Base-by-base conservation (phyloP, 2,329 filamentous ascomycete genomes). In the Arthroderma sp. region DNA sequence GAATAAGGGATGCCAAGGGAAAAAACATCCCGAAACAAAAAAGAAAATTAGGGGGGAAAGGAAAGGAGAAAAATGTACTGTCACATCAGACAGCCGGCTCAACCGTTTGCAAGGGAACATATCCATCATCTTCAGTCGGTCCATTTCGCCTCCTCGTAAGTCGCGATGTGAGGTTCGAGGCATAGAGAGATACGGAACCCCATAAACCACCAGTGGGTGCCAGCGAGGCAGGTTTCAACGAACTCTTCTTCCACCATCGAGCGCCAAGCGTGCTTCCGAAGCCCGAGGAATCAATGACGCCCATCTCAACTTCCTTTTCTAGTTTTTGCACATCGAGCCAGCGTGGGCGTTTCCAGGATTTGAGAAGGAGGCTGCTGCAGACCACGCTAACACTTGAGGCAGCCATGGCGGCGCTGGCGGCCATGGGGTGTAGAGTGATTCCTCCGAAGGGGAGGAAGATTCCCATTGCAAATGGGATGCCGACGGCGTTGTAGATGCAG, bases 401-500 rank as follows among this genome's bases (percentile, higher is more conserved):
- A 1, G 88, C 89, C 88, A 98, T 96, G 41, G 91, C 91, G 3
- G 85, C 86, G 15, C 87, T 88, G 1, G 91, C 91, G 41, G 88
- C 87, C 81, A 96, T 89, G 27, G 91, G 88, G 53, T 94, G 91
- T 52, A 96, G 71, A 58, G 69, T 67, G 56, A 87, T 81, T 49
- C 84, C 77, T 30, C 89, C 91, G 52, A 94, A 78, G 1, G 91
- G 89, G 4, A 98, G 70, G 69, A 96, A 93, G 55, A 96, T 68
- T 27, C 91, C 91, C 91, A 96, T 96, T 36, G 91, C 91, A 55
- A 98, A 93, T 2, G 91, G 91, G 9, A 98, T 72, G 1, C 91
- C 91, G 49, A 96, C 68, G 40, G 86, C 50, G 62, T 98, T 98
- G 74, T 98, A 98, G 50, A 86, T 68, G 61, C 87, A 96, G 0